Conservation (phyloP, 805 yeast genomes). For the Dipodascus geniculatus region DNA sequence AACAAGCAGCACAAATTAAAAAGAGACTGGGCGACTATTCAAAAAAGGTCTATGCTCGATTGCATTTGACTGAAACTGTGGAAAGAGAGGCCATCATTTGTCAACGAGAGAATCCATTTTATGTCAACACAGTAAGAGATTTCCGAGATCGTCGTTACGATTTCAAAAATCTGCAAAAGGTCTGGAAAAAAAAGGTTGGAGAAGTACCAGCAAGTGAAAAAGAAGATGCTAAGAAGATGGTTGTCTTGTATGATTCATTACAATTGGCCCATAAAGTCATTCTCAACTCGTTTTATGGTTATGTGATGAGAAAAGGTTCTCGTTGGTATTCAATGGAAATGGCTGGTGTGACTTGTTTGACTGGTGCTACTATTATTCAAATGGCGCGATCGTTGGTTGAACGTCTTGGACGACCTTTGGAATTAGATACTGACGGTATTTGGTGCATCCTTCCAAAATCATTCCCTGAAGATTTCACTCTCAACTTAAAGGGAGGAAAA, state of each 20-base stretch:
- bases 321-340: slow-evolving; percentile 99
- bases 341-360: slow-evolving; percentile 98
- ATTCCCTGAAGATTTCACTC: slow-evolving; percentile 79
- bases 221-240: slow-evolving; percentile 92
- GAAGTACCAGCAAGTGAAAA: slow-evolving; percentile 42
- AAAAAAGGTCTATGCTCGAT: slow-evolving; percentile 69
- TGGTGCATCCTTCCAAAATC: slow-evolving; percentile 96
- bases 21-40: slow-evolving; percentile 76
- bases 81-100: slow-evolving; percentile 91
- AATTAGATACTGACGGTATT: slow-evolving; percentile 96
- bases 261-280: slow-evolving; percentile 97
- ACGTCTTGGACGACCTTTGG: slow-evolving; percentile 87
- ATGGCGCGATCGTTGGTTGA: slow-evolving; percentile 91
- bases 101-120: slow-evolving; percentile 95
- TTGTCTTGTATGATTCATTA: slow-evolving; percentile 83
- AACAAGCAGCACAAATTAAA: slow-evolving; percentile 65
- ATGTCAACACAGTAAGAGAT: slow-evolving; percentile 84
- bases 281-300: slow-evolving; percentile 92
- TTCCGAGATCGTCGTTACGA: slow-evolving; percentile 95
- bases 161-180: slow-evolving; percentile 84
- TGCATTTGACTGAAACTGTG: slow-evolving; percentile 70
- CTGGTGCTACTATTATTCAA: slow-evolving; percentile 96
- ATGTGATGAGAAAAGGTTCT: slow-evolving; percentile 98
- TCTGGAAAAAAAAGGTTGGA: slow-evolving; percentile 76
- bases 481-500: slow-evolving; percentile 68